These are phyloP conservation scores for Passiflora organensis DNA, from an alignment of 345 rosid species.

Conservation along the genomic window DNA sequence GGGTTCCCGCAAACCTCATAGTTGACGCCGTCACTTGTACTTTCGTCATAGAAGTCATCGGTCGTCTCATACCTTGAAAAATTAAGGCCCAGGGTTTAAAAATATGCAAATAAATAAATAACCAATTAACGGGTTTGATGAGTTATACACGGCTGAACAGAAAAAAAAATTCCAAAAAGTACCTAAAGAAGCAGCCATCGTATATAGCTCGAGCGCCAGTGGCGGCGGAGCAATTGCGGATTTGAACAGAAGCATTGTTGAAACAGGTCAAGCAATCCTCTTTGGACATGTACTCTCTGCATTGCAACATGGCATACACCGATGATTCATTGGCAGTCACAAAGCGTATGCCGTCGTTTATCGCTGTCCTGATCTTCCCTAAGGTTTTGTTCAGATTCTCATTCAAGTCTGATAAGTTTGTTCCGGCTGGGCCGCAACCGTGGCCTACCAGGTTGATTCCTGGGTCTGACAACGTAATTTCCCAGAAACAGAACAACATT, in stretches of 20 bases:
- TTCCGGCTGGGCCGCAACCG: neutral
- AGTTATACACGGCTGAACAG: no score
- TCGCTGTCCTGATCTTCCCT: constrained; percentile 5
- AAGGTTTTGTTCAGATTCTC: constrained; percentile 24
- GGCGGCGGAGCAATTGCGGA: constrained; percentile 27
- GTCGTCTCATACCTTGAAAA: constrained; percentile 37
- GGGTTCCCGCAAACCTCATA: constrained; percentile 20
- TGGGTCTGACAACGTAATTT: no score
- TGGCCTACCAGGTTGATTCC: neutral
- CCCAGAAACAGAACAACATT: no score
- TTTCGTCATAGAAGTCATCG: constrained; percentile 29
- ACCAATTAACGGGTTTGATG: no score
- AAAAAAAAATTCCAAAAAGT: neutral
- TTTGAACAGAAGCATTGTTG: constrained; percentile 14
- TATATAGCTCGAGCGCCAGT: constrained; percentile 38
- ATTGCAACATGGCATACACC: constrained; percentile 32
- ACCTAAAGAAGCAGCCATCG: constrained; percentile 42
- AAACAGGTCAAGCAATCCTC: constrained; percentile 34
- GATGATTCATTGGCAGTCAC: constrained; percentile 30
- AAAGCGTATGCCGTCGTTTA: constrained; percentile 12
- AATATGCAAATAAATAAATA: no score
- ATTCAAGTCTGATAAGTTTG: constrained; percentile 11
- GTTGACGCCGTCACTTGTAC: constrained; percentile 28
- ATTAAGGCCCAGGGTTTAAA: no score
- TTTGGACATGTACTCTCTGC: constrained; percentile 31